Percentiles rank a stretch among this genome's conserved stretches.
Evolutionary conservation across 2,329 filamentous ascomycete species (phyloP).

Genomic region (Diaporthe citri): DNA sequence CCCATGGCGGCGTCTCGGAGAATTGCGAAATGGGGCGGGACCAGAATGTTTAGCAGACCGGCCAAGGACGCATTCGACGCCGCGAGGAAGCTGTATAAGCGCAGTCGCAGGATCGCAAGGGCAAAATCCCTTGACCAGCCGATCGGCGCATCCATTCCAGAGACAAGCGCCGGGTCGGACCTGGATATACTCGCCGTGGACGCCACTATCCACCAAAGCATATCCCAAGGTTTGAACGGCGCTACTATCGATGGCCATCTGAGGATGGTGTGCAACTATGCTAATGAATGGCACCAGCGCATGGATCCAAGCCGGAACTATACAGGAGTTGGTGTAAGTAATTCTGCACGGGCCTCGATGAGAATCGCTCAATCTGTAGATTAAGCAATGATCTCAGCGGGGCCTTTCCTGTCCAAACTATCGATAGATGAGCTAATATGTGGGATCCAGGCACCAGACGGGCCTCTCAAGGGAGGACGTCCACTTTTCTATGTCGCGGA

Average conservation of each 20-base stretch:
- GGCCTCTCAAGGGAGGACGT: not conserved
- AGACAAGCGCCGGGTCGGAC: not conserved
- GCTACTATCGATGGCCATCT: not conserved
- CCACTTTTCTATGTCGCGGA: not conserved
- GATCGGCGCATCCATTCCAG: not conserved
- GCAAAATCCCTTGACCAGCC: not conserved
- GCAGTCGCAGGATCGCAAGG: not conserved
- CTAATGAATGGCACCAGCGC: slow-evolving; percentile 12
- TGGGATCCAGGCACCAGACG: not conserved
- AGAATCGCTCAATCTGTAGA: not conserved
- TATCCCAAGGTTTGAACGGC: not conserved
- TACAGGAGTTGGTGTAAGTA: not conserved
- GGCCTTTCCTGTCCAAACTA: too few species aligned
- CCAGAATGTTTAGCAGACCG: not conserved
- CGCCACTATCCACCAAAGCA: not conserved
- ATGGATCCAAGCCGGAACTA: not conserved
- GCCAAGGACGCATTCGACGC: not conserved
- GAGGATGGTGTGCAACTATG: not conserved
- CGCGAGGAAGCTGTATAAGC: not conserved
- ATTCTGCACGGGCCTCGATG: not conserved
- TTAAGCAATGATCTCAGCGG: not conserved
- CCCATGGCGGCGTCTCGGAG: not conserved
- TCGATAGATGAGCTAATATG: not conserved
- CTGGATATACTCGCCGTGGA: not conserved
- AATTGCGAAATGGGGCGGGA: not conserved